These are phyloP conservation scores for Didymella segeticola DNA, from an alignment of 2,329 filamentous ascomycete species.

Conservation along the genomic window DNA sequence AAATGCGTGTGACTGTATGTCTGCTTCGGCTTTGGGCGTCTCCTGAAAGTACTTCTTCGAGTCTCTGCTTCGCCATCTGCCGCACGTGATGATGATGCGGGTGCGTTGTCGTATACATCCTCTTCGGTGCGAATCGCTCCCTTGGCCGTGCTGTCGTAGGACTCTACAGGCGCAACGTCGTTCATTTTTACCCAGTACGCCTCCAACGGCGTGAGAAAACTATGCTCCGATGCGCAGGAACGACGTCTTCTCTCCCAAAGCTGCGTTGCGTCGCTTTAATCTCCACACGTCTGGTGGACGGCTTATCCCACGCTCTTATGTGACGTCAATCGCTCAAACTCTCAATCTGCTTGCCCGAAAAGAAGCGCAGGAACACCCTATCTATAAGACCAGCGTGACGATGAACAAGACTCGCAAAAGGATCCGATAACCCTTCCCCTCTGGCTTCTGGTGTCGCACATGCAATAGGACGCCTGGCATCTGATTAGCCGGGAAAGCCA, in stretches of 20 bases:
- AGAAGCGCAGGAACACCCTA: background rate
- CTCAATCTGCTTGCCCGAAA: too few species aligned
- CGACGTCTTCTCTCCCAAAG: background rate
- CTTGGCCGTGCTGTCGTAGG: constrained; percentile 6
- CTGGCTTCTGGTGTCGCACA: constrained; percentile 5
- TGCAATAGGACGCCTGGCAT: background rate
- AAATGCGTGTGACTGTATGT: constrained; percentile 45
- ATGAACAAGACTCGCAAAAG: background rate
- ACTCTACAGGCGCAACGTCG: constrained; percentile 7
- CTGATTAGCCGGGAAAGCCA: constrained; percentile 12
- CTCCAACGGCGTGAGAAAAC: background rate
- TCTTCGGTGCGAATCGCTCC: background rate
- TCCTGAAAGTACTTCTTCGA: background rate
- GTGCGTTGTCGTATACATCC: background rate
- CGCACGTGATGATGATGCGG: constrained; percentile 9
- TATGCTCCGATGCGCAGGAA: background rate
- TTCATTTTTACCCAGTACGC: constrained; percentile 1
- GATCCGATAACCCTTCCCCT: too few species aligned
- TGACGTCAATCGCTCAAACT: background rate
- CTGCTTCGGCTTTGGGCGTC: constrained; percentile 17
- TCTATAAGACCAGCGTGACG: background rate
- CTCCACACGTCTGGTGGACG: background rate
- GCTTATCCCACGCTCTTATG: background rate
- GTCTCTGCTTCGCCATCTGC: background rate
- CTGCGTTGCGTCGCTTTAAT: too few species aligned